Evolutionary conservation across 2,329 filamentous ascomycete species (phyloP), one percentile per base, ranked within the genome.

Genomic region (Venturia pyrina): DNA sequence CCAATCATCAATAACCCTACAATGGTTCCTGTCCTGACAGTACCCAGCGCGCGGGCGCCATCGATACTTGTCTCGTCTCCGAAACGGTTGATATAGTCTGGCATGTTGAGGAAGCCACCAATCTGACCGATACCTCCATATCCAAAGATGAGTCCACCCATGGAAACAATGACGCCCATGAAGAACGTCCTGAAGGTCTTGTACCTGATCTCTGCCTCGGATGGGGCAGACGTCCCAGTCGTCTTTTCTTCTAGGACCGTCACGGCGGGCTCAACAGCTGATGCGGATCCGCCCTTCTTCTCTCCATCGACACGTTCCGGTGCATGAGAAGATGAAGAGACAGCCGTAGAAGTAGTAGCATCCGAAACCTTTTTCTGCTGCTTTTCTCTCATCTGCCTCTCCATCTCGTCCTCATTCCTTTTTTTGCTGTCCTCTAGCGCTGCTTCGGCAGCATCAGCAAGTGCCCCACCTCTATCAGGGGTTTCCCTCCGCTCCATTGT

Each of bases 1-100:
- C 78, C 78, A 62, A 78, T 75, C 64, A 60, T 59, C 19, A 65
- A 34, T 1, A 59, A 19, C 19, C 62, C 62, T 28, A 64, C 62
- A 28, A 64, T 64, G 6, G 43, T 59, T 13, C 63, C 71, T 72
- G 71, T 74, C 73, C 48, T 71, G 69, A 7, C 73, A 72, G 28
- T 73, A 72, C 41, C 74, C 50, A 69, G 78, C 24, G n/a, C 13
- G 62, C 72, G 15, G 83, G 19, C 17, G 73, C 72, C 68, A 71
- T 77, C 77, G 13, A 59, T 59, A 15, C 24, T 15, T 13, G 17
- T 32, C 11, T 32, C 37, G 19, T 60, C 40, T 19, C 46, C 65
- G 46, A 67, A 67, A 13, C 48, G 46, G 0, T 60, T 28, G 13
- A 46, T 24, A 32, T 66, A 67, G 53, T 67, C 62, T 41, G 44